Percentiles rank a stretch among this genome's conserved stretches.
Conservation (phyloP, 2,329 filamentous ascomycete genomes). For the Phaeosphaeriaceae sp. region DNA sequence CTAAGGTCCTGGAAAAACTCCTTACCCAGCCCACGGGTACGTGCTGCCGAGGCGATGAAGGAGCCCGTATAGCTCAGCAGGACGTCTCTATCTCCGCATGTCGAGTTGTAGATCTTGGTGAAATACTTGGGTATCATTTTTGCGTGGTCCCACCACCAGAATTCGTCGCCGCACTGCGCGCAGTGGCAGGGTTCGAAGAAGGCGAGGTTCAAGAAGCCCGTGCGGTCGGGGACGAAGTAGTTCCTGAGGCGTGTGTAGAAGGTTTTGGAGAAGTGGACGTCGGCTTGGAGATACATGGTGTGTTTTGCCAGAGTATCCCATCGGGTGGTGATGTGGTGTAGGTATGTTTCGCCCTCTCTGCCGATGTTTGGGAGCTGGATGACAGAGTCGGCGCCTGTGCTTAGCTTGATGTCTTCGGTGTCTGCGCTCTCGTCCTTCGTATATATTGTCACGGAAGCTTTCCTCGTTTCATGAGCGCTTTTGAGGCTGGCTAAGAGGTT, state of each 20-base stretch:
- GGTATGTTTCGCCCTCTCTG: constrained; percentile 55
- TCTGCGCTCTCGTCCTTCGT: constrained; percentile 39
- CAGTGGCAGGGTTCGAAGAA: constrained; percentile 50
- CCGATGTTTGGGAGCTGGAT: constrained; percentile 49
- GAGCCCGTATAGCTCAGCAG: constrained; percentile 57
- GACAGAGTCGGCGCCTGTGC: constrained; percentile 35
- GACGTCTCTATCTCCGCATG: constrained; percentile 41
- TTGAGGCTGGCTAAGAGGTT: constrained; percentile 29
- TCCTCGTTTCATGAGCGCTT: constrained; percentile 25
- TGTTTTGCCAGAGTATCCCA: constrained; percentile 55
- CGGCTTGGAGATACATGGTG: constrained; percentile 58
- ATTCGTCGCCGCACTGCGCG: constrained; percentile 50
- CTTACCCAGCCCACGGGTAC: constrained; percentile 49
- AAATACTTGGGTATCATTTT: constrained; percentile 49
- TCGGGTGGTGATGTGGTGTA: constrained; percentile 53
- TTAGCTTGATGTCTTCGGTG: constrained; percentile 20
- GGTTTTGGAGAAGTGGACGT: constrained; percentile 49
- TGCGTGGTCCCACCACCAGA: constrained; percentile 50
- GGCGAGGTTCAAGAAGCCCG: constrained; percentile 56
- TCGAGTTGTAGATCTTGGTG: constrained; percentile 26
- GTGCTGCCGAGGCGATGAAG: constrained; percentile 54
- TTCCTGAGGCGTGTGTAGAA: constrained; percentile 48
- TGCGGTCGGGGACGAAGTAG: constrained; percentile 47
- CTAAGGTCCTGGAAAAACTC: constrained; percentile 44
- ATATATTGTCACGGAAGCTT: constrained; percentile 39